Evolutionary conservation across 768 basidiomycete species (phyloP).

Genomic region (Boletus rubropictus): DNA sequence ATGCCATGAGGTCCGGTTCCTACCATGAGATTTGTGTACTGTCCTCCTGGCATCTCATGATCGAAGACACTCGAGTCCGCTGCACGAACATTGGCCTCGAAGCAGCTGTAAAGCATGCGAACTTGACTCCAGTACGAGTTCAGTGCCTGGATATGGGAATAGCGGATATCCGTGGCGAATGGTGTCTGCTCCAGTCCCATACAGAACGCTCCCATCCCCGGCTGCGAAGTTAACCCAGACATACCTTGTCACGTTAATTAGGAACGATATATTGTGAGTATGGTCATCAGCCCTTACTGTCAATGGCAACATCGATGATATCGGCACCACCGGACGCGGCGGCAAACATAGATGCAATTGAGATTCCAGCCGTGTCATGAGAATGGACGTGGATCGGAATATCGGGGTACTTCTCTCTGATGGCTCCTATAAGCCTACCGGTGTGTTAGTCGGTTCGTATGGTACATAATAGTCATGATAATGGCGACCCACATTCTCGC

Average conservation of each 20-base stretch:
- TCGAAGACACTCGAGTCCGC: constrained; percentile 98
- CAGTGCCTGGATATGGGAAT: constrained; percentile 94
- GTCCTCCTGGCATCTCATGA: constrained; percentile 99
- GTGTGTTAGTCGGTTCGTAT: constrained; percentile 2
- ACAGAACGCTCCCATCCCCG: constrained; percentile 97
- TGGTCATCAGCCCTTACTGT: constrained; percentile 56
- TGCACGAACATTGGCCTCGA: constrained; percentile 96
- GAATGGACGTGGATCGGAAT: constrained; percentile 99
- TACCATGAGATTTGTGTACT: constrained; percentile 92
- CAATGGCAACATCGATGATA: constrained; percentile 96
- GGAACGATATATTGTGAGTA: background rate
- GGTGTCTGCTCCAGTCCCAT: constrained; percentile 91
- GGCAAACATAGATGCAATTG: constrained; percentile 95
- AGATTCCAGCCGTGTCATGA: constrained; percentile 98
- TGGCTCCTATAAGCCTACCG: constrained; percentile 81
- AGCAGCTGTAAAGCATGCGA: constrained; percentile 90
- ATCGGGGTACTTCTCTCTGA: constrained; percentile 93
- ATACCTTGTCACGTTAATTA: constrained; percentile 56
- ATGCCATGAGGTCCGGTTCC: constrained; percentile 20
- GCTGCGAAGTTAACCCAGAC: constrained; percentile 97
- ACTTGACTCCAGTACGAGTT: constrained; percentile 99
- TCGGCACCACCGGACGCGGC: constrained; percentile 96
- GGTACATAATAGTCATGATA: background rate
- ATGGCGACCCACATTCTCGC: constrained; percentile 67
- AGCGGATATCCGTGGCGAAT: constrained; percentile 92